phyloP scores from a whole-genome alignment of 2,329 filamentous ascomycete genomes.

The Chaetomium olivaceum region DNA sequence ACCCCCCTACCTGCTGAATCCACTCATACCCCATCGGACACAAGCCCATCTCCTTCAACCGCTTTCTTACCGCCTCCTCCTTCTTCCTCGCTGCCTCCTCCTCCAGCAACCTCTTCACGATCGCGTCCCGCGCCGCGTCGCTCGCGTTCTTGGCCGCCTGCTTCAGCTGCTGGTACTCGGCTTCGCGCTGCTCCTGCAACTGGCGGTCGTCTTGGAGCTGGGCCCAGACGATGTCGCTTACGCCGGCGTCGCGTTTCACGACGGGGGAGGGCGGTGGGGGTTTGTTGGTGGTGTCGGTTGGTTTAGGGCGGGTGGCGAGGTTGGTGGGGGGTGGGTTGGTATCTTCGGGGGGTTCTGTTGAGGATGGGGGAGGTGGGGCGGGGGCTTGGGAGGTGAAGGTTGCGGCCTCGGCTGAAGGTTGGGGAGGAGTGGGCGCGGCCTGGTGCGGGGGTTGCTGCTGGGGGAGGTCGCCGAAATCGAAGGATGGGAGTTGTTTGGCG shows the following conservation, averaged over 20 bases:
- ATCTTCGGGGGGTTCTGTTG: not conserved
- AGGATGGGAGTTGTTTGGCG: not conserved
- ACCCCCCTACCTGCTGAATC: conserved; percentile 61
- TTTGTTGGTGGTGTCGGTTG: not conserved
- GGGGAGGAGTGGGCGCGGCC: not conserved
- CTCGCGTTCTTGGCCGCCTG: conserved; percentile 35
- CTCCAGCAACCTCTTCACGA: conserved; percentile 42
- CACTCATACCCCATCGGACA: conserved; percentile 61
- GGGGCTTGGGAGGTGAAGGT: not conserved
- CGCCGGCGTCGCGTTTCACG: conserved; percentile 53
- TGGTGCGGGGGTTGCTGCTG: not conserved
- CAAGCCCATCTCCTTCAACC: conserved; percentile 53
- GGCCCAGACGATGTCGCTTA: conserved; percentile 62
- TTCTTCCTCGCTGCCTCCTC: conserved; percentile 44
- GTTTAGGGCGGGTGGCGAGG: not conserved
- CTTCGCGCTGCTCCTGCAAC: conserved; percentile 42
- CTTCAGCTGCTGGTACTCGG: conserved; percentile 40
- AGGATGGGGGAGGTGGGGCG: not conserved
- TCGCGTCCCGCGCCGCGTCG: conserved; percentile 40
- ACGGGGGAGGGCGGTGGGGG: not conserved
- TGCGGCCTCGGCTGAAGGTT: not conserved
- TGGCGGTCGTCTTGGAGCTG: conserved; percentile 55
- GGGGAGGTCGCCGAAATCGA: not conserved
- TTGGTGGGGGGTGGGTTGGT: not conserved
- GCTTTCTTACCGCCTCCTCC: conserved; percentile 43